Evolutionary conservation across 352 stramenopile species (phyloP).

Genomic region (Globisporangium heterothallicum): DNA sequence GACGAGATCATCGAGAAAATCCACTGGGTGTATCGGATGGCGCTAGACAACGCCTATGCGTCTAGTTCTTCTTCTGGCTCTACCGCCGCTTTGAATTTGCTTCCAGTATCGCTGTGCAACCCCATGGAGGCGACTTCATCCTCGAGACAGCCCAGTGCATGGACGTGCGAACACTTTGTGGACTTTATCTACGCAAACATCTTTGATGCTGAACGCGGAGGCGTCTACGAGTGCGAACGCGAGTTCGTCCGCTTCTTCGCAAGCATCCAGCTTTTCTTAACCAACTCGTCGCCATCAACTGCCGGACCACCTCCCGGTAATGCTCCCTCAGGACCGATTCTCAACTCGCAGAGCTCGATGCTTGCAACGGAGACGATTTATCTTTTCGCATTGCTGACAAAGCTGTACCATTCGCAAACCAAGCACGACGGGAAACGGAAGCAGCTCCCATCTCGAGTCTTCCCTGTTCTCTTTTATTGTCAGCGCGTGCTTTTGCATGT

Average conservation of each 20-base stretch:
- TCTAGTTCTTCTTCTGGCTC: neutral
- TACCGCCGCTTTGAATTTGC: neutral
- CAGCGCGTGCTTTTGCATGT: conserved; percentile 36
- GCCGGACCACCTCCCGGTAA: neutral
- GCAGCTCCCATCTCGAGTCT: conserved; percentile 15
- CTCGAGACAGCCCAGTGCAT: conserved; percentile 7
- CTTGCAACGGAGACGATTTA: conserved; percentile 12
- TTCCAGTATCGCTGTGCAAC: conserved; percentile 4
- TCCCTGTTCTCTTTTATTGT: conserved; percentile 30
- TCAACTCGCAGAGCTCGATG: neutral
- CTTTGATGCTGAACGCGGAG: conserved; percentile 18
- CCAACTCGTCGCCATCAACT: conserved; percentile 3
- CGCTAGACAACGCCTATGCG: conserved; percentile 14
- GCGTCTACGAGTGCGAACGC: conserved; percentile 20
- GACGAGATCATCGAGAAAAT: conserved; percentile 31
- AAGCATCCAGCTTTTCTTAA: conserved; percentile 28
- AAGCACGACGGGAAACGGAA: conserved; percentile 1
- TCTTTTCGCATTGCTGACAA: conserved; percentile 26
- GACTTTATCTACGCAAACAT: conserved; percentile 27
- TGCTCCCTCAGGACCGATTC: neutral
- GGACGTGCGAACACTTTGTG: conserved; percentile 25
- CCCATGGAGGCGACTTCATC: conserved; percentile 3
- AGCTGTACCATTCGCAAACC: conserved; percentile 15
- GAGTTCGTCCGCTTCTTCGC: conserved; percentile 34
- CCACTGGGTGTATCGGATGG: conserved; percentile 23